Percentiles rank a stretch among this genome's conserved stretches.
Conservation (phyloP, 2,329 filamentous ascomycete genomes). For the Dothideomycetes sp. region DNA sequence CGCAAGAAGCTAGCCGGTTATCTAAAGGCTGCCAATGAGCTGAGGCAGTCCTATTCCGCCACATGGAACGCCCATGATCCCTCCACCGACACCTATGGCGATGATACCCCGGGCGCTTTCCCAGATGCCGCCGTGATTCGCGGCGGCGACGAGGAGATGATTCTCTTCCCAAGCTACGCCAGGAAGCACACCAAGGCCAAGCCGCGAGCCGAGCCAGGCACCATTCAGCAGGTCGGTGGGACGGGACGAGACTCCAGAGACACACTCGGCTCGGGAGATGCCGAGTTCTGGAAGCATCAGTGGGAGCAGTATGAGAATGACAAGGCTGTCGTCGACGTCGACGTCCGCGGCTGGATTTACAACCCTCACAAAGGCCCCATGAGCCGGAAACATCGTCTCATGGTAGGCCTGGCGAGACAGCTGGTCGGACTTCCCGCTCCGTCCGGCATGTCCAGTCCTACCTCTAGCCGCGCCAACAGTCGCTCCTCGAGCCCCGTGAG, state of each 20-base stretch:
- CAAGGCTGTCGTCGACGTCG: slow-evolving; percentile 81
- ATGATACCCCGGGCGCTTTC: slow-evolving; percentile 62
- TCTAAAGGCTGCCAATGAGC: slow-evolving; percentile 59
- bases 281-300: slow-evolving; percentile 65
- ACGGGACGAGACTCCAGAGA: slow-evolving; percentile 32
- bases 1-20: slow-evolving; percentile 69
- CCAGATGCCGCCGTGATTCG: slow-evolving; percentile 73
- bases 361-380: slow-evolving; percentile 74
- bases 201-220: slow-evolving; percentile 23
- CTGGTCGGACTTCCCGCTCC: slow-evolving; percentile 77
- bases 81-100: slow-evolving; percentile 30
- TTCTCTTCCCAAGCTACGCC: slow-evolving; percentile 90
- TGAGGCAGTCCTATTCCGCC: slow-evolving; percentile 55
- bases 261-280: slow-evolving; percentile 42
- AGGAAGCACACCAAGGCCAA: slow-evolving; percentile 52
- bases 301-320: slow-evolving; percentile 74
- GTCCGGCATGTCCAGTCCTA: slow-evolving; percentile 27
- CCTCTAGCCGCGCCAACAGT: slow-evolving; percentile 28
- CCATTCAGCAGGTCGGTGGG: slow-evolving; percentile 26
- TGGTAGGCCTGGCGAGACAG: slow-evolving; percentile 77
- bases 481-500: slow-evolving; percentile 27
- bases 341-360: slow-evolving; percentile 94
- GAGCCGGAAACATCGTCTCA: slow-evolving; percentile 73
- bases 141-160: slow-evolving; percentile 79
- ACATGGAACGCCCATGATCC: slow-evolving; percentile 33